phyloP scores from a whole-genome alignment of 331 rosid genomes.

The Saraca asoca region DNA sequence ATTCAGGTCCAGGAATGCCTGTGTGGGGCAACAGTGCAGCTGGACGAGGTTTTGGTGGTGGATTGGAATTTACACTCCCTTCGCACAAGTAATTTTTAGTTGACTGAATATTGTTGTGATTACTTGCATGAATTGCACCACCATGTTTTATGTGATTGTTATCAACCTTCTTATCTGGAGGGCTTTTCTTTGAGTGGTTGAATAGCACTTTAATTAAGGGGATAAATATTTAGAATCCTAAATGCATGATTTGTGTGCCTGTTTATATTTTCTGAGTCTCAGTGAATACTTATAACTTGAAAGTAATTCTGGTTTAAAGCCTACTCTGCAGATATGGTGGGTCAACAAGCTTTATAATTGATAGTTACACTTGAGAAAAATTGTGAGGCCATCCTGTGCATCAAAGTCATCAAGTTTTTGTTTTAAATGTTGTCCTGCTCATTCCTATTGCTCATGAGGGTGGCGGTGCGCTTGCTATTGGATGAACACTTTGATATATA shows the following conservation, averaged over 20 bases:
- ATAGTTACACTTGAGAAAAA: background rate
- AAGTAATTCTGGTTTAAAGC: background rate
- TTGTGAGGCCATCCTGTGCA: background rate
- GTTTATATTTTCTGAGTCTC: too few relatives aligned
- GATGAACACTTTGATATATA: constrained; percentile 3
- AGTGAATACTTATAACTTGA: background rate
- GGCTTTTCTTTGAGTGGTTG: constrained; percentile 18
- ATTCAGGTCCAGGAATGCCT: constrained; percentile 74
- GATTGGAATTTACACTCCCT: constrained; percentile 95
- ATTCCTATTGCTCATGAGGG: background rate
- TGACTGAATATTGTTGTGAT: constrained; percentile 13
- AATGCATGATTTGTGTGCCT: background rate
- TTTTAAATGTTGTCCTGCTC: constrained; percentile 20
- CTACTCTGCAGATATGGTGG: constrained; percentile 3
- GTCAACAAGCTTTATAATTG: background rate
- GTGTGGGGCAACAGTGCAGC: constrained; percentile 76
- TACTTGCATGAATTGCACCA: constrained; percentile 18
- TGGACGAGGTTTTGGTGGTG: constrained; percentile 90
- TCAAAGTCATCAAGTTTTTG: constrained; percentile 2
- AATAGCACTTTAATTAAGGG: constrained; percentile 15
- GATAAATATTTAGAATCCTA: constrained; percentile 10
- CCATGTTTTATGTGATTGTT: constrained; percentile 21
- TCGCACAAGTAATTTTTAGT: constrained; percentile 83
- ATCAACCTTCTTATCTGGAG: constrained; percentile 6
- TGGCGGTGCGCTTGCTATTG: constrained; percentile 11